These are phyloP conservation scores for Termitomyces sp. DNA, from an alignment of 768 basidiomycete species.

Conservation along the genomic window DNA sequence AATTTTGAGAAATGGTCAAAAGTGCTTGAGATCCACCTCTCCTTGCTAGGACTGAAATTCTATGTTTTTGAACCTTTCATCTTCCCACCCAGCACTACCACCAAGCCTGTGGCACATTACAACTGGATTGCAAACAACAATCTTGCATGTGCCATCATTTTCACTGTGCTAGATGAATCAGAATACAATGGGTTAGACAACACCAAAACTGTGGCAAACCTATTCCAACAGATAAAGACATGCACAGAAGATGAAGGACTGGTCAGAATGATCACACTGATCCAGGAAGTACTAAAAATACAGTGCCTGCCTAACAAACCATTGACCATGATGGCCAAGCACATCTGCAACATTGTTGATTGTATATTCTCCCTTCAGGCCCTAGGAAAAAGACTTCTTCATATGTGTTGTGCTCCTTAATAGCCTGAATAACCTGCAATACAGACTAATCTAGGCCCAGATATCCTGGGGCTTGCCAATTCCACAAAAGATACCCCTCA, in stretches of 20 bases:
- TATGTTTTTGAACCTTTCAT: neutral
- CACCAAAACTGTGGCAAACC: neutral
- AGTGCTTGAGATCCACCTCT: neutral
- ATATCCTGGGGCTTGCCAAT: neutral
- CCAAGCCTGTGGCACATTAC: neutral
- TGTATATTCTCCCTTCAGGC: neutral
- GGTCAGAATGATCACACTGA: neutral
- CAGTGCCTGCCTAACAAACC: neutral
- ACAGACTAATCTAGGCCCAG: neutral
- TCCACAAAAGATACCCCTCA: neutral
- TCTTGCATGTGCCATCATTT: neutral
- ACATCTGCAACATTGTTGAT: neutral
- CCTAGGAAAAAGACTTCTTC: neutral
- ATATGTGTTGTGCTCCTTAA: neutral
- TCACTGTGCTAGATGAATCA: neutral
- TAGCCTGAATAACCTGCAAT: neutral
- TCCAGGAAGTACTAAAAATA: neutral
- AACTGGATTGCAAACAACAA: neutral
- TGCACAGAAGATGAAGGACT: neutral
- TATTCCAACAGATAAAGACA: neutral
- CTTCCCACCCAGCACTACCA: fast-evolving
- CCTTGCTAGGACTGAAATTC: neutral
- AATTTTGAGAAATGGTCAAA: neutral
- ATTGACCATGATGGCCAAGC: neutral
- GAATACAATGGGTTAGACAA: neutral